Evolutionary conservation across 169 alveolate genomes (phyloP).

Genomic region (Hepatocystis sp.): DNA sequence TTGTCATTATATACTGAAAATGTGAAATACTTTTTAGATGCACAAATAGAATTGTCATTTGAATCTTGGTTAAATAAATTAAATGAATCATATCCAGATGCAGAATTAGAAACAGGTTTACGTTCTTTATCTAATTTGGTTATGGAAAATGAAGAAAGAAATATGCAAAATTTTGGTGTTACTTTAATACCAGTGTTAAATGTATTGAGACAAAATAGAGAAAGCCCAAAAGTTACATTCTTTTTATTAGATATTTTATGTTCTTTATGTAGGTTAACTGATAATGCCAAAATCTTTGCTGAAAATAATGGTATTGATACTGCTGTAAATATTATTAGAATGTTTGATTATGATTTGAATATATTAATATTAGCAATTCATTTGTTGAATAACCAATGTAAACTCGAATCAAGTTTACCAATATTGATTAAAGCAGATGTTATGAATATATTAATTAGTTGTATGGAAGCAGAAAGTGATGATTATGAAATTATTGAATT

Average conservation of each 20-base stretch:
- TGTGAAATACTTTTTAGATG: constrained; percentile 84
- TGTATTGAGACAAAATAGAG: constrained; percentile 86
- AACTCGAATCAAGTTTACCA: constrained; percentile 85
- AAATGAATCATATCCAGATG: constrained; percentile 83
- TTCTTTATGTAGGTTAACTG: constrained; percentile 88
- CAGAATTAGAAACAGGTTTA: constrained; percentile 87
- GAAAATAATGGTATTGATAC: constrained; percentile 87
- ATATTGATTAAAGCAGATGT: constrained; percentile 89
- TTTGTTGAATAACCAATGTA: constrained; percentile 88
- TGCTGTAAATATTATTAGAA: constrained; percentile 84
- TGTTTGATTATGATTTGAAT: constrained; percentile 89
- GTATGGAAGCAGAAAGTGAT: constrained; percentile 84
- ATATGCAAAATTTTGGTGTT: constrained; percentile 90
- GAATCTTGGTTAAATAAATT: constrained; percentile 85
- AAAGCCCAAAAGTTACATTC: constrained; percentile 87
- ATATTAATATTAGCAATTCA: constrained; percentile 89
- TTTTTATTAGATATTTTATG: constrained; percentile 89
- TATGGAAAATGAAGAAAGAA: constrained; percentile 90
- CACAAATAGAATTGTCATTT: constrained; percentile 83
- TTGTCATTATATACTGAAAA: constrained; percentile 89
- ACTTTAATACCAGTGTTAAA: constrained; percentile 85
- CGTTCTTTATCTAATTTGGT: constrained; percentile 91
- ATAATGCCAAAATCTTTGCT: constrained; percentile 85
- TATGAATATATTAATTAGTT: constrained; percentile 87
- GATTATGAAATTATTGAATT: constrained; percentile 88